Evolutionary conservation across 2,329 filamentous ascomycete species (phyloP), one percentile per base, ranked within the genome.

Genomic region (Penicillium sp.): DNA sequence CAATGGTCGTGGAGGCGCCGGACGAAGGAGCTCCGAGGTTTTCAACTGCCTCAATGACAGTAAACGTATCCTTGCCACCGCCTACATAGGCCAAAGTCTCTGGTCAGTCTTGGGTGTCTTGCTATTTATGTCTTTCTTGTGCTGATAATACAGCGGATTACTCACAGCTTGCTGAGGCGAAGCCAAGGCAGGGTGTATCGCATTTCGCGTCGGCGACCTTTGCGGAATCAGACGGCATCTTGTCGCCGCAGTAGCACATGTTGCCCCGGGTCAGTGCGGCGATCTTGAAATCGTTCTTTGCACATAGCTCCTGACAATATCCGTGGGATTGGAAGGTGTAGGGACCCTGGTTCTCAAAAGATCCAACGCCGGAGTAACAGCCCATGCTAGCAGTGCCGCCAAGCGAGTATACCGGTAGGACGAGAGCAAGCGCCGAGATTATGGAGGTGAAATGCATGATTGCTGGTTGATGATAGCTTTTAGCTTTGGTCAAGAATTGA

Each of bases 231-330:
- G 52, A 43, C 4, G 64, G 61, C 0, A 59, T 19, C n/a, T 53
- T 34, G 13, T 62, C 47, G 8, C 55, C 56, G 41, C 64, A 66
- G 38, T 48, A 55, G 50, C 64, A 66, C 27, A 55, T 35, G 13
- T 36, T 14, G 19, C 53, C 60, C 13, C 46, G 39, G 29, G 52
- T 55, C 14, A 65, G 35, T 9, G 54, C 61, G 10, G 53, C 55
- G 11, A 63, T 31, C 9, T 48, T 39, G 37, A 55, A 57, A n/a
- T 45, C 36, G 0, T 29, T 50, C 8, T 39, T 27, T 9, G 37
- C 16, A 41, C 62, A 64, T 31, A 50, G 7, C 9, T 51, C 4
- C 14, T 45, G 8, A 44, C 64, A 66, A 33, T 51, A 30, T n/a
- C 50, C 53, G 8, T 25, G 38, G 7, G 50, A 37, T 36, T 58